These are phyloP conservation scores for Punctularia strigosozonata DNA, from an alignment of 768 basidiomycete genomes.

Conservation along the genomic window DNA sequence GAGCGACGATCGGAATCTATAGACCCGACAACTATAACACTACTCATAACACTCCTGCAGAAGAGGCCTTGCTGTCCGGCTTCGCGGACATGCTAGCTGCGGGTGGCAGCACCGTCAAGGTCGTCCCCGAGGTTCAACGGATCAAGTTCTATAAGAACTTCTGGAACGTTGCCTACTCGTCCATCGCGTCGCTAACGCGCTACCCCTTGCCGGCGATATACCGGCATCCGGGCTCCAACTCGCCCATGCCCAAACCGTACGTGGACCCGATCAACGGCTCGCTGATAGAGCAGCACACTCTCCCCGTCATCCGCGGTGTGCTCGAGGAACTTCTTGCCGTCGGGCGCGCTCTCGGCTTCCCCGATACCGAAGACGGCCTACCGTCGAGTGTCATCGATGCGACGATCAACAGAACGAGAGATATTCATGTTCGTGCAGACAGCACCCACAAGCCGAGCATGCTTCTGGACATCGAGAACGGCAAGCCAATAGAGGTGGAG, in stretches of 20 bases:
- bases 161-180: slow-evolving; percentile 49
- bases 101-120: slow-evolving; percentile 34
- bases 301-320: slow-evolving; percentile 34
- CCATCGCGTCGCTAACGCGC: slow-evolving; percentile 37
- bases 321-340: slow-evolving; percentile 34
- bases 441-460: slow-evolving; percentile 46
- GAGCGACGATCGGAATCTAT: slow-evolving; percentile 42
- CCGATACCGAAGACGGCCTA: slow-evolving; percentile 33
- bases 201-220: slow-evolving; percentile 39
- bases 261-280: slow-evolving; percentile 28
- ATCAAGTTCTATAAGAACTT: slow-evolving; percentile 52
- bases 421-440: slow-evolving; percentile 28
- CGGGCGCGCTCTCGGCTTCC: slow-evolving; percentile 35
- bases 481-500: slow-evolving; percentile 54
- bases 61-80: slow-evolving; percentile 29
- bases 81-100: slow-evolving; percentile 30
- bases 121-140: slow-evolving; percentile 51
- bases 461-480: slow-evolving; percentile 44
- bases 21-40: slow-evolving; percentile 30
- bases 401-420: slow-evolving; percentile 26
- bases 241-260: slow-evolving; percentile 26
- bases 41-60: slow-evolving; percentile 28
- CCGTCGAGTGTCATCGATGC: slow-evolving; percentile 29
- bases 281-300: slow-evolving; percentile 27
- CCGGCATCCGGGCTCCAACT: slow-evolving; percentile 28